phyloP scores from a whole-genome alignment of 2,329 filamentous ascomycete genomes.

The Fusarium sambucinum region DNA sequence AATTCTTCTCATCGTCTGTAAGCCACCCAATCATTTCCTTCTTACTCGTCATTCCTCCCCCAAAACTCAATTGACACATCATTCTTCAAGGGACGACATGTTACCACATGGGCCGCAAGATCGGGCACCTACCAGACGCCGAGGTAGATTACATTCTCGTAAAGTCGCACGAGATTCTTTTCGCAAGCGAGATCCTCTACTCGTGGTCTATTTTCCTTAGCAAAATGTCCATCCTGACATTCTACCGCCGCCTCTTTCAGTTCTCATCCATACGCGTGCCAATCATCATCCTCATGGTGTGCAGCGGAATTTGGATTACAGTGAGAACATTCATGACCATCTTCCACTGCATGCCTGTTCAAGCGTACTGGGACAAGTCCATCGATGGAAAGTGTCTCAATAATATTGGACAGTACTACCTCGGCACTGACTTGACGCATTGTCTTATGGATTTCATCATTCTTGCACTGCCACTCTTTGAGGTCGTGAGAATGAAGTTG shows the following conservation, averaged over 20 bases:
- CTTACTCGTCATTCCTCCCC: neutral
- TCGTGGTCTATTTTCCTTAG: conserved; percentile 46
- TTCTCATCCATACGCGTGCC: conserved; percentile 46
- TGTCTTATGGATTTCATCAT: conserved; percentile 36
- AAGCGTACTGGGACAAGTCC: conserved; percentile 36
- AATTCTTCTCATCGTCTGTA: conserved; percentile 30
- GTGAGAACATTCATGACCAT: conserved; percentile 41
- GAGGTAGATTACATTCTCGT: conserved; percentile 25
- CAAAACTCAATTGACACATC: conserved; percentile 4
- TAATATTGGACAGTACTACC: conserved; percentile 22
- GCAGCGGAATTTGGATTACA: conserved; percentile 46
- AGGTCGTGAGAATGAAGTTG: conserved; percentile 28
- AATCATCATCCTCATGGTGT: conserved; percentile 44
- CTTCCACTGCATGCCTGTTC: conserved; percentile 35
- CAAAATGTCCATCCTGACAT: conserved; percentile 48
- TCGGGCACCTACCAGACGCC: conserved; percentile 12
- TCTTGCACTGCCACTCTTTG: conserved; percentile 21
- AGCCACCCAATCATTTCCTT: neutral
- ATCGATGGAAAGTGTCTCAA: conserved; percentile 18
- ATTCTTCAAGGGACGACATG: conserved; percentile 23
- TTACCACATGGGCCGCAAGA: conserved; percentile 31
- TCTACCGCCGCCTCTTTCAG: conserved; percentile 50
- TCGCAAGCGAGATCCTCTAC: conserved; percentile 39
- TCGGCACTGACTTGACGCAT: conserved; percentile 34
- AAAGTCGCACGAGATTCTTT: conserved; percentile 33